Base-by-base conservation (phyloP, 441 rosid genomes). In the Populus hybrid region DNA sequence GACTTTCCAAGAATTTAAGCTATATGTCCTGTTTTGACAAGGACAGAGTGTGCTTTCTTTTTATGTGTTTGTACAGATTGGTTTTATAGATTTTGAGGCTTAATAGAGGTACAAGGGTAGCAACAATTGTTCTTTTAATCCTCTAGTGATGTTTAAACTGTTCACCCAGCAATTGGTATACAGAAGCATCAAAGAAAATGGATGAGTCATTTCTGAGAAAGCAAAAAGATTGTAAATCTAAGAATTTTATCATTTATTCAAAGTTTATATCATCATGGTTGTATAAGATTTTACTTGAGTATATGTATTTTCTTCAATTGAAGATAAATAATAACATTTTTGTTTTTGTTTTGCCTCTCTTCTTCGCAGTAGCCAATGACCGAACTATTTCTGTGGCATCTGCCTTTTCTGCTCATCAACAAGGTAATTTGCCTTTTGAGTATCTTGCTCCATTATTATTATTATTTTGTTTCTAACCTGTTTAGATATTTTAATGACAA, bases 311-410 rank as follows among this genome's bases (percentile, higher is more conserved):
- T n/a, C 11, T 78, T 46, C 57, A 65, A 9, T 78, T 23, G 8
- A 65, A 30, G 36, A 6, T 57, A 61, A n/a, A 20, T n/a, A 28
- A 16, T 40, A 57, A 18, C 2, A 10, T 18, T 10, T 46, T 23
- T 21, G n/a, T 24, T 10, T 32, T 65, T 30, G 36, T 74, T 38
- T 77, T 66, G 42, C 12, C 5, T 30, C n/a, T 5, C 35, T 23
- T 35, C 34, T 69, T 40, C 61, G 34, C 21, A 28, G 4, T 24
- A 92, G 94, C 96, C 57, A 88, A 84, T 77, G 95, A 91, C 20
- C 92, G 95, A 78, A 87, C 97, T 64, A 87, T 93, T 78, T 90
- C 97, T 26, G 90, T 92, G 24, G 95, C 98, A 70, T 83, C 97
- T 82, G 91, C 98, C 34, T 94, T 94, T 83, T 85, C 95, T 72